Conservation (phyloP, 768 basidiomycete species). For the Boletales sp. region DNA sequence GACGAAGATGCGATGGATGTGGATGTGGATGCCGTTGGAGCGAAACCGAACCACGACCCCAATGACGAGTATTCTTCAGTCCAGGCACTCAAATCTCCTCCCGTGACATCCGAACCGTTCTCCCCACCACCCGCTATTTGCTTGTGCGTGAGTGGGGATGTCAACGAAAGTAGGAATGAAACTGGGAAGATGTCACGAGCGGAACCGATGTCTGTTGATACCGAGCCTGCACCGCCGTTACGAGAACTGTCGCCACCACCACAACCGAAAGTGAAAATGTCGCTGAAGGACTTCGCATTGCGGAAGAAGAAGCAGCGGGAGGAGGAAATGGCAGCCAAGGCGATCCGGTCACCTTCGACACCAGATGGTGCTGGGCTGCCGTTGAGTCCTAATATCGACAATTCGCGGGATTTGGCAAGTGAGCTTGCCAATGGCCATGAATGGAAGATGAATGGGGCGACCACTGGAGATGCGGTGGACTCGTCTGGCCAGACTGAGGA, state of each 20-base stretch:
- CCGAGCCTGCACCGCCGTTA: conserved; percentile 4
- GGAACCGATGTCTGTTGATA: conserved; percentile 9
- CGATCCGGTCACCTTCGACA: conserved; percentile 19
- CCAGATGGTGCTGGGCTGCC: conserved; percentile 9
- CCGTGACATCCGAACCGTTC: background rate
- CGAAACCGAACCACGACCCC: background rate
- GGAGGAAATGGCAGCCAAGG: conserved; percentile 37
- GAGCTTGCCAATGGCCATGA: conserved; percentile 10
- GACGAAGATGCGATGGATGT: conserved; percentile 23
- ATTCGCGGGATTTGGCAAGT: conserved; percentile 12
- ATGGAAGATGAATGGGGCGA: conserved; percentile 8
- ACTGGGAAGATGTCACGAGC: conserved; percentile 2
- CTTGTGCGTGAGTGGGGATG: too few relatives aligned
- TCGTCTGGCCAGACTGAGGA: background rate
- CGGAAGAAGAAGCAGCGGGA: conserved; percentile 53
- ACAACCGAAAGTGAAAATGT: conserved; percentile 52
- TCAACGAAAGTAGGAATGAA: background rate
- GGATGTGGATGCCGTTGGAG: conserved; percentile 8
- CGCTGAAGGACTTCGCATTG: conserved; percentile 54
- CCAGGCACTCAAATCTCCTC: background rate
- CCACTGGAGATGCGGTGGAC: background rate
- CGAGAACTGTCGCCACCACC: conserved; percentile 29
- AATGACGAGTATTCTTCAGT: background rate
- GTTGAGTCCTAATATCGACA: conserved; percentile 19
- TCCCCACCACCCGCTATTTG: background rate